Percentiles rank a stretch among this genome's conserved stretches.
Evolutionary conservation across 495 filamentous ascomycete species (phyloP).

Genomic region (Aspergillus affinis): DNA sequence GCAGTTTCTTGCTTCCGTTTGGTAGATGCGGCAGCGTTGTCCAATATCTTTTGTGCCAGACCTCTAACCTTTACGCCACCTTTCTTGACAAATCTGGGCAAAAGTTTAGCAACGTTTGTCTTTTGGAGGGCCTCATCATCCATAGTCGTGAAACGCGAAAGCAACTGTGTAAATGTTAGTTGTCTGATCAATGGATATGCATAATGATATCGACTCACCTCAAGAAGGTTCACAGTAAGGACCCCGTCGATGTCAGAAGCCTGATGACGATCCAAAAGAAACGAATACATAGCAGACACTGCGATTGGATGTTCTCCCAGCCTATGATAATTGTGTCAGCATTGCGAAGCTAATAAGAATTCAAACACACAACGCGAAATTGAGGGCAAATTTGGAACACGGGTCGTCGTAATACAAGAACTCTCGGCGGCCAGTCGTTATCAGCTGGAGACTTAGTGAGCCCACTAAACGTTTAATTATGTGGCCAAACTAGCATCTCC

Average conservation of each 20-base stretch:
- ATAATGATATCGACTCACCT: conserved; percentile 34
- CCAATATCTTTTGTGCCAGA: conserved; percentile 55
- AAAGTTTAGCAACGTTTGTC: conserved; percentile 65
- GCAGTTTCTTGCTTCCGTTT: conserved; percentile 48
- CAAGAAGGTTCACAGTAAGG: conserved; percentile 63
- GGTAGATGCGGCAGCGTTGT: conserved; percentile 54
- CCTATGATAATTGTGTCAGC: conserved; percentile 42
- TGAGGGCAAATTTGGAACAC: not conserved
- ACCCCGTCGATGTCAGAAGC: conserved; percentile 63
- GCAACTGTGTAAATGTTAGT: conserved; percentile 44
- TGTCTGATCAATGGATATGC: not conserved
- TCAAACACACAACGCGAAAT: not conserved
- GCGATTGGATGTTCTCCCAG: conserved; percentile 58
- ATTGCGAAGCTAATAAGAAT: no score
- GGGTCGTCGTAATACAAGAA: not conserved
- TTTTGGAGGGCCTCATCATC: conserved; percentile 61
- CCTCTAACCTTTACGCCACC: conserved; percentile 62
- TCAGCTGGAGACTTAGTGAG: not conserved
- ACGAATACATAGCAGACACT: conserved; percentile 57
- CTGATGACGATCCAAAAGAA: conserved; percentile 65
- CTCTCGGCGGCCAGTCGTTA: conserved; percentile 1
- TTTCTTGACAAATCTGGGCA: conserved; percentile 63
- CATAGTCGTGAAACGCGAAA: conserved; percentile 63
- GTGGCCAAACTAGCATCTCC: conserved; percentile 4
- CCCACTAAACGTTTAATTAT: conserved; percentile 1